Percentiles rank a stretch among this genome's conserved stretches.
phyloP scores from a whole-genome alignment of 441 rosid species.

The Brassica balearica region DNA sequence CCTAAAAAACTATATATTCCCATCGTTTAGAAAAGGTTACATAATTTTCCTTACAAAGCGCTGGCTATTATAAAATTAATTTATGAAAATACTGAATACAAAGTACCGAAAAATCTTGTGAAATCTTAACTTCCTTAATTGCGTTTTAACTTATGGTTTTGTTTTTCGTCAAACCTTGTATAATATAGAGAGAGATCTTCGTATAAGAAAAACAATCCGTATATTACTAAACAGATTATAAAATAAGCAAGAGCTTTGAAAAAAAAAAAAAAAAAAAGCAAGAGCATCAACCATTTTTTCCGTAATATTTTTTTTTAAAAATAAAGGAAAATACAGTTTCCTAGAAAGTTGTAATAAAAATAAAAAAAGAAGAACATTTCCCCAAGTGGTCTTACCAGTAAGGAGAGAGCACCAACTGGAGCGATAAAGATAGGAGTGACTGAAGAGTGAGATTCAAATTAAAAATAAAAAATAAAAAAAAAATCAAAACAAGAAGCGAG shows the following conservation, averaged over 20 bases:
- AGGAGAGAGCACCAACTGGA: slow-evolving; percentile 34
- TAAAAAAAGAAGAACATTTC: slow-evolving; percentile 37
- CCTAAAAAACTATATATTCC: slow-evolving; percentile 31
- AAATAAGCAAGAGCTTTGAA: slow-evolving; percentile 6
- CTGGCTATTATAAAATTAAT: background rate
- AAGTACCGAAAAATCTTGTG: slow-evolving; percentile 16
- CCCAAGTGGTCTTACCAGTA: slow-evolving; percentile 48
- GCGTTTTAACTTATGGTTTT: background rate
- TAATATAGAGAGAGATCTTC: background rate
- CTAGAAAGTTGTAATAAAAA: slow-evolving; percentile 41
- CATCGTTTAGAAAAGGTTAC: slow-evolving; percentile 30
- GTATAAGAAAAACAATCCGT: slow-evolving; percentile 3
- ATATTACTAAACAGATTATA: slow-evolving; percentile 20
- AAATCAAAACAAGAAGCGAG: slow-evolving; percentile 29
- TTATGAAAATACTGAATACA: background rate
- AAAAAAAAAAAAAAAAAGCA: background rate
- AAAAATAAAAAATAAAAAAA: background rate
- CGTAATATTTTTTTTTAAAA: background rate
- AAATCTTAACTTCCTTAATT: slow-evolving; percentile 21
- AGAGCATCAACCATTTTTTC: slow-evolving; percentile 16
- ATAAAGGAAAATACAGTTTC: slow-evolving; percentile 31
- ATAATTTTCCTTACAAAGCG: slow-evolving; percentile 13
- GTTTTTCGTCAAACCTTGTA: slow-evolving; percentile 21
- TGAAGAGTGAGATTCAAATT: slow-evolving; percentile 32
- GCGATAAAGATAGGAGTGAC: slow-evolving; percentile 48